phyloP scores from a whole-genome alignment of 352 stramenopile genomes.

The Phytopythium helicoides region DNA sequence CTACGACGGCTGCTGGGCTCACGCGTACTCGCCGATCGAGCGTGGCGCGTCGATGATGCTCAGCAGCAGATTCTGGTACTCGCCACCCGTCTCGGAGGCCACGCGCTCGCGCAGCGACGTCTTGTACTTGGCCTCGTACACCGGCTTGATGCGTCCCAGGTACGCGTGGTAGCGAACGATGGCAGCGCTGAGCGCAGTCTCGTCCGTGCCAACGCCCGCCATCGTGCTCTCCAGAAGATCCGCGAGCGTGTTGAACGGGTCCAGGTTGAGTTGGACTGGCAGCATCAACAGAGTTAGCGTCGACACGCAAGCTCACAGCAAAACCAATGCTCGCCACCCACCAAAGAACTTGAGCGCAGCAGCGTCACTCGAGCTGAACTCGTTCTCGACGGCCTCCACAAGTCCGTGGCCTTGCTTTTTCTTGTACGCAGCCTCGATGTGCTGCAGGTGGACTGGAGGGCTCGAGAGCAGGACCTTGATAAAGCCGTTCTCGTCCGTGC shows the following conservation, averaged over 20 bases:
- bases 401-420: slow-evolving; percentile 62
- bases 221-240: slow-evolving; percentile 67
- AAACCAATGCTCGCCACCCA: slow-evolving; percentile 9
- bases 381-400: slow-evolving; percentile 52
- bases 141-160: slow-evolving; percentile 41
- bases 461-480: slow-evolving; percentile 59
- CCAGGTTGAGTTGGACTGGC: slow-evolving; percentile 45
- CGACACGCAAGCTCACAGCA: not conserved
- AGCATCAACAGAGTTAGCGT: no score
- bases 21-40: slow-evolving; percentile 27
- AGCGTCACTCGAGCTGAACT: slow-evolving; percentile 61
- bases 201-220: slow-evolving; percentile 66
- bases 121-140: slow-evolving; percentile 60
- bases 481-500: slow-evolving; percentile 67
- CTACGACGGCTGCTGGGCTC: slow-evolving; percentile 6
- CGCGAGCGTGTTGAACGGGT: slow-evolving; percentile 58
- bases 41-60: slow-evolving; percentile 45
- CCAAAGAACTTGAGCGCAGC: slow-evolving; percentile 53
- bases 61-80: slow-evolving; percentile 66
- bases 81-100: slow-evolving; percentile 42
- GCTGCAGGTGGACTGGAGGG: slow-evolving; percentile 53
- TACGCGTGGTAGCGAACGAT: slow-evolving; percentile 73
- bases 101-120: slow-evolving; percentile 61
- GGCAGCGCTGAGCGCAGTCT: slow-evolving; percentile 53
- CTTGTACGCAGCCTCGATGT: slow-evolving; percentile 56